Conservation (phyloP, 2,329 filamentous ascomycete genomes). For the Microcyclosporella mali region DNA sequence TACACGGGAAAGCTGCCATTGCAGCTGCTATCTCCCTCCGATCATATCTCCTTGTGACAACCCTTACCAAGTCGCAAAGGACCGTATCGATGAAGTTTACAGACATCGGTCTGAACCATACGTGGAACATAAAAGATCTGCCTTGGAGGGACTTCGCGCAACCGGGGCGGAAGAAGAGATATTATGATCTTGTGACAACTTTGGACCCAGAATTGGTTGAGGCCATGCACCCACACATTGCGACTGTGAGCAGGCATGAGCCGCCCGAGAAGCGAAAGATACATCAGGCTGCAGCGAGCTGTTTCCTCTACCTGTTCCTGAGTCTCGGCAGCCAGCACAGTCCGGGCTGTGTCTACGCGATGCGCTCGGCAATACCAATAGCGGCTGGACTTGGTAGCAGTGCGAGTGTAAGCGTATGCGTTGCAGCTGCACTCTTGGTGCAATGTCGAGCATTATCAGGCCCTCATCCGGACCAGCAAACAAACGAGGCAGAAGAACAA, state of each 20-base stretch:
- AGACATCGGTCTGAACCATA: slow-evolving; percentile 82
- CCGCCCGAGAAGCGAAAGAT: slow-evolving; percentile 70
- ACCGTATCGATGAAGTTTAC: slow-evolving; percentile 85
- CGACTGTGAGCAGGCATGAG: slow-evolving; percentile 59
- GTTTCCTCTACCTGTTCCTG: slow-evolving; percentile 89
- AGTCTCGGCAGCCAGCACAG: slow-evolving; percentile 75
- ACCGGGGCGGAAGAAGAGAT: slow-evolving; percentile 83
- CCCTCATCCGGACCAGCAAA: slow-evolving; percentile 84
- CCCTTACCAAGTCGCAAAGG: slow-evolving; percentile 83
- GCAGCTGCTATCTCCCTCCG: slow-evolving; percentile 91
- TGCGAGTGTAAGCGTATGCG: slow-evolving; percentile 86
- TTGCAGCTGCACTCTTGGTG: slow-evolving; percentile 69
- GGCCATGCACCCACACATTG: slow-evolving; percentile 73
- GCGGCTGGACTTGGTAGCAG: slow-evolving; percentile 87
- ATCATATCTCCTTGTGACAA: slow-evolving; percentile 93
- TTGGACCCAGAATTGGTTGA: slow-evolving; percentile 77
- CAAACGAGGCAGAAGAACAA: slow-evolving; percentile 80
- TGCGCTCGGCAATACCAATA: slow-evolving; percentile 90
- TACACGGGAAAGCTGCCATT: slow-evolving; percentile 92
- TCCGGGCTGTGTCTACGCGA: slow-evolving; percentile 76
- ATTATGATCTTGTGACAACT: slow-evolving; percentile 74
- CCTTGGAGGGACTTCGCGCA: slow-evolving; percentile 80
- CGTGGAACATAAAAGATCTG: slow-evolving; percentile 87
- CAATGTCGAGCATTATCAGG: slow-evolving; percentile 84
- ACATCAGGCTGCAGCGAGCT: slow-evolving; percentile 71